Conservation (phyloP, 371 early-diverging fungal genomes). For the Mortierella sp. region DNA sequence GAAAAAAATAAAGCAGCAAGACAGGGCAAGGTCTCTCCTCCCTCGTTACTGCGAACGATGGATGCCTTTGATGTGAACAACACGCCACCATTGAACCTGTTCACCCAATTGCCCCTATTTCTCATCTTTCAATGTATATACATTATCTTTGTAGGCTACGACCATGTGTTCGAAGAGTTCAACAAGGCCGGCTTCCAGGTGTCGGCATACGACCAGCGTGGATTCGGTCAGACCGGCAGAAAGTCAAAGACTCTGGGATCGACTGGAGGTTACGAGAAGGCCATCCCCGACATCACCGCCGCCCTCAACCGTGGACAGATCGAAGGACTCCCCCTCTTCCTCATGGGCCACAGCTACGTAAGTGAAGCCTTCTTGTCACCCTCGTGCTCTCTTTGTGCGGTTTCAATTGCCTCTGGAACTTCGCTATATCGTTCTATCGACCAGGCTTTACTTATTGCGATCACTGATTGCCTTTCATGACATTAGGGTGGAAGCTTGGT, state of each 20-base stretch:
- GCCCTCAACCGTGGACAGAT: constrained; percentile 61
- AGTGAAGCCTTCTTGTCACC: background rate
- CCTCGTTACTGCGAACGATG: too few species aligned
- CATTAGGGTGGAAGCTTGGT: constrained; percentile 70
- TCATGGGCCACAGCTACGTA: constrained; percentile 80
- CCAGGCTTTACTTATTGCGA: too few species aligned
- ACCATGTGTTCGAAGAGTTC: constrained; percentile 66
- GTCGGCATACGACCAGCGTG: constrained; percentile 75
- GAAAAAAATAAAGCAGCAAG: too few species aligned
- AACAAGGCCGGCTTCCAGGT: constrained; percentile 67
- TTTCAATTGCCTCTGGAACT: background rate
- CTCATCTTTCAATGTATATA: background rate
- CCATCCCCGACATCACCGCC: constrained; percentile 68
- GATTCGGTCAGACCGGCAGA: constrained; percentile 72
- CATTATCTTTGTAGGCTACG: constrained; percentile 51
- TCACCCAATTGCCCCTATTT: background rate
- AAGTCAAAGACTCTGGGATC: constrained; percentile 65
- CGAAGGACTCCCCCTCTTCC: constrained; percentile 63
- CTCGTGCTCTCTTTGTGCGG: too few species aligned
- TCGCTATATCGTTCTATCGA: background rate
- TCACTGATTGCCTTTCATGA: too few species aligned
- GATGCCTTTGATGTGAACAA: too few species aligned
- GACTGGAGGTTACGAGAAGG: constrained; percentile 65
- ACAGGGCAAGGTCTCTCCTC: too few species aligned
- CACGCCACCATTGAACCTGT: too few species aligned